Percentiles rank a stretch among this genome's conserved stretches.
These are phyloP conservation scores for Skeletonema menzelii DNA, from an alignment of 108 stramenopile species.

Conservation along the genomic window DNA sequence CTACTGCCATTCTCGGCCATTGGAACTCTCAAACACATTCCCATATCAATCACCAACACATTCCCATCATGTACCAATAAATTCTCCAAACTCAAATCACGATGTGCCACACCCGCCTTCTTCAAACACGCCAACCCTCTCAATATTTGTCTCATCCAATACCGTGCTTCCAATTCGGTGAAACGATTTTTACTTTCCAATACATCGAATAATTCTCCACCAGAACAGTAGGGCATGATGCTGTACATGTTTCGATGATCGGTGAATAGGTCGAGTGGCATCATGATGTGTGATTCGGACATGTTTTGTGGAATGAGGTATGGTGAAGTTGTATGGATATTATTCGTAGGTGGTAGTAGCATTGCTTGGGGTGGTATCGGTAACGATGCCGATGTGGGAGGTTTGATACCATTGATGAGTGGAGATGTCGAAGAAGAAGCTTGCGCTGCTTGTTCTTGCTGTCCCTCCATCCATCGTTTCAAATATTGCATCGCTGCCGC, in stretches of 20 bases:
- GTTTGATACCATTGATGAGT: background rate
- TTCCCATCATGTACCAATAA: conserved; percentile 68
- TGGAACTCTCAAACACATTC: conserved; percentile 90
- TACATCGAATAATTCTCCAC: conserved; percentile 88
- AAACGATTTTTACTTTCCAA: conserved; percentile 75
- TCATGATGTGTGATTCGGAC: conserved; percentile 72
- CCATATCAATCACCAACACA: conserved; percentile 90
- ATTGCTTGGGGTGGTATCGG: conserved; percentile 2
- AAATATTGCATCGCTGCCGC: conserved; percentile 87
- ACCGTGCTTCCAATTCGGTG: conserved; percentile 77
- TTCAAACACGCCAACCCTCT: conserved; percentile 83
- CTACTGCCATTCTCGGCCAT: conserved; percentile 1
- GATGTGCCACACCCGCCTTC: conserved; percentile 79
- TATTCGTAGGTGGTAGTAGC: conserved; percentile 2
- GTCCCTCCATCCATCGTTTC: conserved; percentile 38
- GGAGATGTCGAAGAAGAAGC: background rate
- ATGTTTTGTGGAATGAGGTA: conserved; percentile 41
- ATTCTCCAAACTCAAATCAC: conserved; percentile 92
- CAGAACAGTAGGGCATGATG: conserved; percentile 88
- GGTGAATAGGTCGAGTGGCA: conserved; percentile 72
- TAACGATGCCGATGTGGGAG: background rate
- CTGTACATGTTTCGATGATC: conserved; percentile 86
- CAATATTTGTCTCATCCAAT: conserved; percentile 87
- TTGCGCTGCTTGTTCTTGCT: conserved; percentile 9
- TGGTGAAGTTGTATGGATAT: background rate